Conservation (phyloP, 352 stramenopile genomes). For the Salisapilia sapeloensis region DNA sequence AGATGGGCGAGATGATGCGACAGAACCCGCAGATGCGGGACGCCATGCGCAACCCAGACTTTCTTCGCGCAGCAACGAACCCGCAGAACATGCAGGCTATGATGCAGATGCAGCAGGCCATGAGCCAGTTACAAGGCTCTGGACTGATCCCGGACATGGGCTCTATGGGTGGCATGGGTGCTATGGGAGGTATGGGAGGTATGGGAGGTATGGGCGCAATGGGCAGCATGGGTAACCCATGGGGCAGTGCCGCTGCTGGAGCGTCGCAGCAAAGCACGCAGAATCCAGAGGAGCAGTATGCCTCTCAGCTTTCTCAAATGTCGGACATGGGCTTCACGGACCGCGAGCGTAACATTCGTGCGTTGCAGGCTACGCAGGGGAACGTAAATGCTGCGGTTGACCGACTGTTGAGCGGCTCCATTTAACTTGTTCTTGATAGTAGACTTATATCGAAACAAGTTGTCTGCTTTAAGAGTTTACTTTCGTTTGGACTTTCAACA, state of each 20-base stretch:
- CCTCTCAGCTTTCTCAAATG: conserved; percentile 78
- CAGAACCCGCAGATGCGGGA: conserved; percentile 78
- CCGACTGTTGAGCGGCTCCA: conserved; percentile 58
- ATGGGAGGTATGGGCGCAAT: not conserved
- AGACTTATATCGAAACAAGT: no score
- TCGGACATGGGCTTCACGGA: conserved; percentile 86
- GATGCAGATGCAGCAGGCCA: conserved; percentile 82
- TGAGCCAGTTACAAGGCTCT: conserved; percentile 61
- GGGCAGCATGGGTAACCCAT: conserved; percentile 1
- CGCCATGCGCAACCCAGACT: conserved; percentile 82
- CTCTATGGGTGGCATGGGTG: not conserved
- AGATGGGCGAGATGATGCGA: conserved; percentile 74
- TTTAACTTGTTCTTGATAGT: no score
- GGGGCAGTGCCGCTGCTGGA: conserved; percentile 2
- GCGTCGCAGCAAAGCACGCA: conserved; percentile 8
- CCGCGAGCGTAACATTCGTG: conserved; percentile 74
- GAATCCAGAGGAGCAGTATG: conserved; percentile 78
- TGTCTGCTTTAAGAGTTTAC: not conserved
- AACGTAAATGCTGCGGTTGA: conserved; percentile 86
- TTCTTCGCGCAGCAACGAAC: conserved; percentile 76
- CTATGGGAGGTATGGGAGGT: conserved; percentile 1
- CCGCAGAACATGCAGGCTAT: conserved; percentile 83
- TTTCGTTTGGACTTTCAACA: conserved; percentile 1
- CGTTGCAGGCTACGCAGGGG: conserved; percentile 66
- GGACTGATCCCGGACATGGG: conserved; percentile 31